Base-by-base conservation (phyloP, 352 stramenopile species). In the Pythium graminicola region DNA sequence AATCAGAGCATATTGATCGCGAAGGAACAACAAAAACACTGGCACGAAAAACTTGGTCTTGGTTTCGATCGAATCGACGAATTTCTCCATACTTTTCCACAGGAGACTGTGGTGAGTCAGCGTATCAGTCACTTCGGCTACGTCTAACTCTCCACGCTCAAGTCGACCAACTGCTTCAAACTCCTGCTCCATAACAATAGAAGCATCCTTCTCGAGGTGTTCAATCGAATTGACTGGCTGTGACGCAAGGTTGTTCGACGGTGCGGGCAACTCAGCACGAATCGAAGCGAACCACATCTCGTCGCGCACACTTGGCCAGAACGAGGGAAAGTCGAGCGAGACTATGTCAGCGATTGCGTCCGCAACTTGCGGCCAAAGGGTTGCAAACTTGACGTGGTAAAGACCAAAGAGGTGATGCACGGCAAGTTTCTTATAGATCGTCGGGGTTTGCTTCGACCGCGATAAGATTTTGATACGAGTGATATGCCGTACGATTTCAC, bases 321-420 rank as follows among this genome's bases (percentile, higher is more conserved):
- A 61, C n/a, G 78, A 69, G 11, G 72, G 62, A 50, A 90, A 86
- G 17, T 90, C 67, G 17, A 72, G 50, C 14, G 67, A 50, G 6
- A 74, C 65, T 11, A 76, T 67, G 27, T 74, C 67, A 16, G 87
- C 80, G 28, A 95, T 63, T 1, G 80, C 79, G 20, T 89, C 76
- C 0, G 81, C 64, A 20, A 95, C 64, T 35, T 95, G 85, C 9
- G 79, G 51, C 85, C 85, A 95, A 56, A 95, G 77, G 4, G 79
- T 89, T 7, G 85, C 76, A 48, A 93, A 93, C 57, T 95, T 95
- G 50, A 95, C 81, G 52, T 95, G 83, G 62, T 88, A 92, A 17
- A 93, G 57, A 45, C 85, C 85, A 29, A 92, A 68, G 23, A 93
- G 59, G 17, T 90, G 81, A 39, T 85, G 77, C 24, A 86, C 62